Conservation (phyloP, 352 stramenopile species). For the Elongisporangium undulatum region DNA sequence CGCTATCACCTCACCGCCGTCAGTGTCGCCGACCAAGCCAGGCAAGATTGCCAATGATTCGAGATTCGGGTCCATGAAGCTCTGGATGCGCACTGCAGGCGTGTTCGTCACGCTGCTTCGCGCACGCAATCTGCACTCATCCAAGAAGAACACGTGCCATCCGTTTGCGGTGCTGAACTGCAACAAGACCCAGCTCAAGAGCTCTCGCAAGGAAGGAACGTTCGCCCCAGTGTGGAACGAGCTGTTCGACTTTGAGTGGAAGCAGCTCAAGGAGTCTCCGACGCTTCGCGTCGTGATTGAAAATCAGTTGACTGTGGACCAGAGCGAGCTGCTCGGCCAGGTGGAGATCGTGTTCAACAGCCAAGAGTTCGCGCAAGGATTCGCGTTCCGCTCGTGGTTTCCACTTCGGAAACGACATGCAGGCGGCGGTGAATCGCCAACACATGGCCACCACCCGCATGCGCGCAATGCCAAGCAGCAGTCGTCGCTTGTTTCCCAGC, state of each 20-base stretch:
- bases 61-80: slow-evolving; percentile 16
- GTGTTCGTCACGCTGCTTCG: slow-evolving; percentile 49
- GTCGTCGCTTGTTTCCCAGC: background rate
- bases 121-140: slow-evolving; percentile 38
- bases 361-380: slow-evolving; percentile 18
- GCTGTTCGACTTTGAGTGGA: slow-evolving; percentile 73
- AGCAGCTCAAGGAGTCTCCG: slow-evolving; percentile 9
- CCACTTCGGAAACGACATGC: slow-evolving; percentile 26
- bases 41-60: slow-evolving; percentile 2
- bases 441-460: slow-evolving; percentile 6
- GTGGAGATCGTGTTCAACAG: slow-evolving; percentile 36
- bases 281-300: slow-evolving; percentile 44
- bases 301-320: slow-evolving; percentile 61
- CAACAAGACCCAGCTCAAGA: slow-evolving; percentile 49
- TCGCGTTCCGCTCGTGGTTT: slow-evolving; percentile 46
- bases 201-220: slow-evolving; percentile 61
- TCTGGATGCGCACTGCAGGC: slow-evolving; percentile 49
- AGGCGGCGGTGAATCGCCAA: slow-evolving; percentile 7
- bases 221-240: slow-evolving; percentile 73
- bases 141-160: slow-evolving; percentile 72
- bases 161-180: slow-evolving; percentile 62
- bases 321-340: slow-evolving; percentile 62
- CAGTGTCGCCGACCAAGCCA: slow-evolving; percentile 4
- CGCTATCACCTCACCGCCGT: slow-evolving; percentile 1
- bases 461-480: slow-evolving; percentile 9